phyloP scores from a whole-genome alignment of 1,284 basidiomycete species.

The Ustilago bromivora region DNA sequence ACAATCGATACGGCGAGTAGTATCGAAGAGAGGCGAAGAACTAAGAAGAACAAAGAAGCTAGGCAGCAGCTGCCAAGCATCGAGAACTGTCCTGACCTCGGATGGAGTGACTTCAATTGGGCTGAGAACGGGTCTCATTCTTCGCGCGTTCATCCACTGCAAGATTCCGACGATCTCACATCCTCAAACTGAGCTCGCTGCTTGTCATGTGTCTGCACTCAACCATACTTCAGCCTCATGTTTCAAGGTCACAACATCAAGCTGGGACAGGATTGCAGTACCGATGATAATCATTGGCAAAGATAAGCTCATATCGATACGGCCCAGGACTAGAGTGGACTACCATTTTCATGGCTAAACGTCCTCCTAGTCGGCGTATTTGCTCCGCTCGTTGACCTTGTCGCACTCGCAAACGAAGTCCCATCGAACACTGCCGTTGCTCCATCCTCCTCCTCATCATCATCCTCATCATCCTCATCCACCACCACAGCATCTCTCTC shows the following conservation, averaged over 20 bases:
- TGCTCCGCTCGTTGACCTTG: slow-evolving; percentile 29
- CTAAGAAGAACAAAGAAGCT: not conserved
- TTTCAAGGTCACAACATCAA: too few species aligned
- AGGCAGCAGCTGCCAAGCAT: not conserved
- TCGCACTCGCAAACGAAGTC: slow-evolving; percentile 33
- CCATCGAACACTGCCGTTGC: slow-evolving; percentile 32
- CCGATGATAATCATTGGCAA: too few species aligned
- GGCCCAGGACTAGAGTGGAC: not conserved
- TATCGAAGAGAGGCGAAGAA: not conserved
- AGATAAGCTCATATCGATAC: not conserved
- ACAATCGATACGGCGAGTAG: not conserved
- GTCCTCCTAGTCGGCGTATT: slow-evolving; percentile 48
- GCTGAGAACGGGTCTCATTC: not conserved
- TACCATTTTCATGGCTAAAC: slow-evolving; percentile 20
- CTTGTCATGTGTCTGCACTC: too few species aligned
- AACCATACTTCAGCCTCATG: too few species aligned
- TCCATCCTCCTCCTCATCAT: slow-evolving; percentile 40
- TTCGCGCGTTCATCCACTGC: not conserved
- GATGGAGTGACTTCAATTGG: slow-evolving; percentile 4
- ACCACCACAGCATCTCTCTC: slow-evolving; percentile 51
- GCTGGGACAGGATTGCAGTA: too few species aligned
- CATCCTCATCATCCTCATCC: slow-evolving; percentile 47
- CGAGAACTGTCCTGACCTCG: not conserved
- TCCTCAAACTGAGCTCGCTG: not conserved
- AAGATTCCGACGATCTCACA: not conserved